Conservation (phyloP, 2,329 filamentous ascomycete species). For the Aspergillus neoniger region DNA sequence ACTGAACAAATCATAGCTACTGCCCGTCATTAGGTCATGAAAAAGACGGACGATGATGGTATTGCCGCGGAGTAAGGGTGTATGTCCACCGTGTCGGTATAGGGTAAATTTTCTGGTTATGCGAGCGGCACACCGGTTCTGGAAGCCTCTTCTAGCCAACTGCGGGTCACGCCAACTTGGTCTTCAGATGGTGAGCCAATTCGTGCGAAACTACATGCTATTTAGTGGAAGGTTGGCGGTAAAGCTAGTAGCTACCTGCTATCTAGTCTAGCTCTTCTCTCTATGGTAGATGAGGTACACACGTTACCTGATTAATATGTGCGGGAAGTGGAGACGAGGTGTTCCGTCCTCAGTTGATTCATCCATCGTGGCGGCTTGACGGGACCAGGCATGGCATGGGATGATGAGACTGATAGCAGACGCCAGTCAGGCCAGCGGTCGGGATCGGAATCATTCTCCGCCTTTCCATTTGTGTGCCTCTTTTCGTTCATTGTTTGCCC, state of each 20-base stretch:
- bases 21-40: neutral
- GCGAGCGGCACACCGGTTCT: conserved; percentile 7
- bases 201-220: neutral
- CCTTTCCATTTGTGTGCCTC: neutral
- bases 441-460: conserved; percentile 13
- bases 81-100: no score
- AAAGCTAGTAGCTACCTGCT: neutral
- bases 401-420: neutral
- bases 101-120: no score
- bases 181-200: neutral
- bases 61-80: no score
- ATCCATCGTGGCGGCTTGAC: conserved; percentile 5
- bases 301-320: conserved; percentile 4
- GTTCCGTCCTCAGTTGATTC: conserved; percentile 6
- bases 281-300: neutral
- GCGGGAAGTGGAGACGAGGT: conserved; percentile 15
- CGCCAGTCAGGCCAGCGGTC: neutral
- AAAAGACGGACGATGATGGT: no score
- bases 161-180: conserved; percentile 12
- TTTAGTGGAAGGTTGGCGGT: neutral
- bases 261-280: conserved; percentile 1
- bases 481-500: neutral
- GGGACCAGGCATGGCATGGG: conserved; percentile 1
- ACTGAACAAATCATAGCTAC: neutral
- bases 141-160: conserved; percentile 7